phyloP scores from a whole-genome alignment of 345 rosid species.

The Brassica juncea region DNA sequence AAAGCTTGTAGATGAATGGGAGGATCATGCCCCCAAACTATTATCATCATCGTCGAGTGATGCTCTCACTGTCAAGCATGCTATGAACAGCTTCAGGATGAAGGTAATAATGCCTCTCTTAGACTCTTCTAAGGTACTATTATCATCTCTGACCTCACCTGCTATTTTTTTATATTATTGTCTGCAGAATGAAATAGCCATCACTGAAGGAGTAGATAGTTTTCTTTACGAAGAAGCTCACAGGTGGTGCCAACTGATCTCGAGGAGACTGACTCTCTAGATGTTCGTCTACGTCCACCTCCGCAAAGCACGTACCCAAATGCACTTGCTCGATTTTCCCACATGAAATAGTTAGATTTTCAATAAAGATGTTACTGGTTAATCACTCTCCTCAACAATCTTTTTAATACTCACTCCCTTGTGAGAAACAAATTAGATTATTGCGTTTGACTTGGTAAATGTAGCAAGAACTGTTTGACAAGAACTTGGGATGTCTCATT shows the following conservation, averaged over 20 bases:
- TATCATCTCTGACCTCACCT: not conserved
- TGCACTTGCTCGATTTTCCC: too few relatives aligned
- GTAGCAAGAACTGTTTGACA: too few relatives aligned
- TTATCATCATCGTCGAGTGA: not conserved
- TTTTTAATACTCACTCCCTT: too few relatives aligned
- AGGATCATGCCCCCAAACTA: not conserved
- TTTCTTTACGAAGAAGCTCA: not conserved
- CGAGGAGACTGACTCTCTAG: too few relatives aligned
- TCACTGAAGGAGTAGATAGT: not conserved
- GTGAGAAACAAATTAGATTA: too few relatives aligned
- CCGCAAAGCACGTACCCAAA: too few relatives aligned
- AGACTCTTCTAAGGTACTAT: not conserved
- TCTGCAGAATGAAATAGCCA: not conserved
- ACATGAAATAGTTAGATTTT: too few relatives aligned
- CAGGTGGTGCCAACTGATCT: not conserved
- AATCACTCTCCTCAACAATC: too few relatives aligned
- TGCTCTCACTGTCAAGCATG: not conserved
- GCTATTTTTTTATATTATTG: not conserved
- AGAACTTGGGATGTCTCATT: conserved; percentile 68
- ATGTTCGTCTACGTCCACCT: too few relatives aligned
- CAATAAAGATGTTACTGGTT: too few relatives aligned
- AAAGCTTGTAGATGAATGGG: not conserved
- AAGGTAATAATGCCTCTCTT: not conserved
- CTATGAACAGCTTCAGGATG: not conserved
- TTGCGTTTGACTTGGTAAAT: too few relatives aligned